Percentiles rank a stretch among this genome's conserved stretches.
Conservation (phyloP, 2,329 filamentous ascomycete species). For the Niveomyces coronatus region DNA sequence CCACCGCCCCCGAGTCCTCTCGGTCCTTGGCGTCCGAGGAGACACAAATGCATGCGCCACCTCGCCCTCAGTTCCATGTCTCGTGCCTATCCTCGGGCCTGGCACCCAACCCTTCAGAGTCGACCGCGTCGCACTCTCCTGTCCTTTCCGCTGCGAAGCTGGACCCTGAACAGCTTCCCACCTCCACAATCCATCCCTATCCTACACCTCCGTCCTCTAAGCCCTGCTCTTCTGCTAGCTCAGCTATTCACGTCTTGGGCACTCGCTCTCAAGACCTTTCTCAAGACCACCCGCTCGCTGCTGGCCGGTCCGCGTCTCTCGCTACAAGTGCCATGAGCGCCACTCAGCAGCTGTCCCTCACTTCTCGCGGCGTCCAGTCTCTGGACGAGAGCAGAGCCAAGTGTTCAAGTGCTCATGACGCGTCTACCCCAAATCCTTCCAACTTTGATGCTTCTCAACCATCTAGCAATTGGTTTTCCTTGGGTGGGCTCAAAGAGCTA, state of each 20-base stretch:
- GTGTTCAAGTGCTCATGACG: slow-evolving; percentile 10
- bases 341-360: slow-evolving; percentile 6
- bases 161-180: slow-evolving; percentile 18
- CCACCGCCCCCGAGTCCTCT: too few relatives aligned
- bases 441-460: slow-evolving; percentile 27
- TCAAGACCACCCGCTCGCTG: too few relatives aligned
- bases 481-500: slow-evolving; percentile 73
- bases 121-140: slow-evolving; percentile 17
- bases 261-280: slow-evolving; percentile 1
- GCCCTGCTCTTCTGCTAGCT: slow-evolving; percentile 27
- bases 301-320: slow-evolving; percentile 7
- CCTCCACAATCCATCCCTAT: slow-evolving; percentile 32
- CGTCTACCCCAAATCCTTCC: slow-evolving; percentile 40
- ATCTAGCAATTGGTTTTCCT: slow-evolving; percentile 48
- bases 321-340: slow-evolving; percentile 4
- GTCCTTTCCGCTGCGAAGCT: slow-evolving; percentile 24
- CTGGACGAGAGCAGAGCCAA: slow-evolving; percentile 6
- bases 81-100: not conserved
- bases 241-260: slow-evolving; percentile 10
- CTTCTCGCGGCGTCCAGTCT: slow-evolving; percentile 6
- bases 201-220: slow-evolving; percentile 49
- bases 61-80: not conserved
- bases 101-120: slow-evolving; percentile 1
- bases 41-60: slow-evolving; percentile 2
- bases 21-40: slow-evolving; percentile 4